Evolutionary conservation across 2,329 filamentous ascomycete species (phyloP).

Genomic region (Didymellaceae sp.): DNA sequence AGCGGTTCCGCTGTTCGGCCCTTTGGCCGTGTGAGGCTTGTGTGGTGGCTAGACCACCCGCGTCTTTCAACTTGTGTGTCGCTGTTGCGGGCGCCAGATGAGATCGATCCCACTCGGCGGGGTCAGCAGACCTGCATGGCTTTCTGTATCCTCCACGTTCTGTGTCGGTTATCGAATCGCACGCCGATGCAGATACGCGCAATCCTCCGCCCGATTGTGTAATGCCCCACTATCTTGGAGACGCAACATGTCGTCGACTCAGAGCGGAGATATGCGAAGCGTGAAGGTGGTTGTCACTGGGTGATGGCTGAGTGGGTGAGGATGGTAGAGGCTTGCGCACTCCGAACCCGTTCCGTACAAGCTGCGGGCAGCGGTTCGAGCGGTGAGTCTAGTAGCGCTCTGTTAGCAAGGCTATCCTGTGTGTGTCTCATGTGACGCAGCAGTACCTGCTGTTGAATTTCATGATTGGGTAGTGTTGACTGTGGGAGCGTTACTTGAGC

Average conservation of each 20-base stretch:
- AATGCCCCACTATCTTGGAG: conserved; percentile 1
- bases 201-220: conserved; percentile 8
- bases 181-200: conserved; percentile 14
- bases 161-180: conserved; percentile 4
- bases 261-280: neutral
- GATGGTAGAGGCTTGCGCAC: conserved; percentile 5
- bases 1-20: conserved; percentile 16
- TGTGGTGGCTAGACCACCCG: conserved; percentile 15
- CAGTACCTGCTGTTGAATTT: neutral
- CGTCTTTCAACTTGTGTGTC: too few species aligned
- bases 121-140: conserved; percentile 20
- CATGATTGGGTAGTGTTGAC: neutral
- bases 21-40: conserved; percentile 10
- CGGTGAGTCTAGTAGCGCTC: conserved; percentile 9
- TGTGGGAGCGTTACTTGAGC: neutral
- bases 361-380: conserved; percentile 7
- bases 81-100: neutral
- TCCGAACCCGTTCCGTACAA: conserved; percentile 7
- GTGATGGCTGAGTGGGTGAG: conserved; percentile 5
- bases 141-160: conserved; percentile 6
- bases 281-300: too few species aligned
- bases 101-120: conserved; percentile 11
- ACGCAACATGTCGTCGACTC: conserved; percentile 1
- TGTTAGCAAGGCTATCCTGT: conserved; percentile 16
- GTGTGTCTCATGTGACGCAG: conserved; percentile 3